Percentiles rank a stretch among this genome's conserved stretches.
Evolutionary conservation across 805 yeast species (phyloP).

Genomic region (Komagataella phaffii): DNA sequence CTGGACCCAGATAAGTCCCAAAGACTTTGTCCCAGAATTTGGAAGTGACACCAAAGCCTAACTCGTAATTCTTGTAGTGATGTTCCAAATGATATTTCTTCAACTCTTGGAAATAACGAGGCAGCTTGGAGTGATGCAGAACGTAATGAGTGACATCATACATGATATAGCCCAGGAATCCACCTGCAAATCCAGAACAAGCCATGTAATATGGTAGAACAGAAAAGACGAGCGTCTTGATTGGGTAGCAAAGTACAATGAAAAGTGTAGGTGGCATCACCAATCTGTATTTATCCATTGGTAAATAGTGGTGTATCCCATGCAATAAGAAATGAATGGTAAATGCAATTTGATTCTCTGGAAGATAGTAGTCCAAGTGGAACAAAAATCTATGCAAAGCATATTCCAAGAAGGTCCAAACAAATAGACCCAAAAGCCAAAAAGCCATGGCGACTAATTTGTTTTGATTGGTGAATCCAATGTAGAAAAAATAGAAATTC

Average conservation of each 20-base stretch:
- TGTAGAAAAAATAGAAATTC: constrained; percentile 45
- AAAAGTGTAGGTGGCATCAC: constrained; percentile 95
- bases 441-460: constrained; percentile 33
- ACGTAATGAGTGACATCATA: constrained; percentile 93
- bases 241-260: constrained; percentile 58
- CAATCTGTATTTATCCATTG: constrained; percentile 88
- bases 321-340: constrained; percentile 83
- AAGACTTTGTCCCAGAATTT: constrained; percentile 91
- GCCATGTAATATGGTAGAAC: constrained; percentile 75
- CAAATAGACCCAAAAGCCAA: constrained; percentile 71
- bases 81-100: constrained; percentile 93
- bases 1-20: constrained; percentile 56
- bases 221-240: constrained; percentile 64
- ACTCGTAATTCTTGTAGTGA: constrained; percentile 92
- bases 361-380: constrained; percentile 82
- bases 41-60: constrained; percentile 94
- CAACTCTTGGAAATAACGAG: constrained; percentile 58
- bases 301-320: constrained; percentile 94
- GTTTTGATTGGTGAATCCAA: constrained; percentile 41
- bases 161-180: constrained; percentile 81
- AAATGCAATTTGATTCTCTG: constrained; percentile 62
- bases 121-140: constrained; percentile 80
- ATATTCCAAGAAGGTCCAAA: constrained; percentile 92
- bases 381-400: constrained; percentile 79
- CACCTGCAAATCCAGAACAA: constrained; percentile 91